Percentiles rank a stretch among this genome's conserved stretches.
Evolutionary conservation across 2,329 filamentous ascomycete genomes (phyloP).

Genomic region (Lachnellula cervina): DNA sequence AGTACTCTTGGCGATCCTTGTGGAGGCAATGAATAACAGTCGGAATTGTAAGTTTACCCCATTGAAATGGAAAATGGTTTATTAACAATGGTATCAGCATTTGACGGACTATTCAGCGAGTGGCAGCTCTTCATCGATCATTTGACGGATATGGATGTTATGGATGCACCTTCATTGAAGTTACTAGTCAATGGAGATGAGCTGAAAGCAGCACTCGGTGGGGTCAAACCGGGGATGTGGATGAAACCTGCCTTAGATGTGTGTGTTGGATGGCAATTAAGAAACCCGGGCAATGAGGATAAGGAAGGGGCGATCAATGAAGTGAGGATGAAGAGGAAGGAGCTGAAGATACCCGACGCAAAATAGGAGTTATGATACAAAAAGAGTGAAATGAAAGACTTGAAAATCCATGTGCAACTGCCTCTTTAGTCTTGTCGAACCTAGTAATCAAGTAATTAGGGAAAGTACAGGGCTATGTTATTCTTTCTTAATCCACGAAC

Average conservation of each 20-base stretch:
- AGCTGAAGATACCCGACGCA: conserved; percentile 27
- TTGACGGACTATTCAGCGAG: conserved; percentile 38
- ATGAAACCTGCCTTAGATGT: conserved; percentile 73
- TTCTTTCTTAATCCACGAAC: no score
- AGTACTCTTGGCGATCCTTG: conserved; percentile 61
- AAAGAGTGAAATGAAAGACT: neutral
- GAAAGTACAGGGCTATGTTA: no score
- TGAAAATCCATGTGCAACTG: neutral
- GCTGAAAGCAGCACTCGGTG: conserved; percentile 61
- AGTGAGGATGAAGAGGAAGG: conserved; percentile 37
- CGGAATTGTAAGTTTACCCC: neutral
- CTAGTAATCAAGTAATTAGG: no score
- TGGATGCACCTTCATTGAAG: conserved; percentile 54
- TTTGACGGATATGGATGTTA: conserved; percentile 48
- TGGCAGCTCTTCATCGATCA: conserved; percentile 56
- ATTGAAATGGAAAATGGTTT: neutral
- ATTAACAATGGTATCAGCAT: conserved; percentile 15
- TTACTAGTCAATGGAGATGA: conserved; percentile 70
- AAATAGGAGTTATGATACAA: neutral
- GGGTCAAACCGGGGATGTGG: conserved; percentile 74
- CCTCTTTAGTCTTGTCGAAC: neutral
- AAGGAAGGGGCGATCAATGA: conserved; percentile 54
- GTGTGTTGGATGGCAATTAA: conserved; percentile 82
- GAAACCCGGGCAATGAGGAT: conserved; percentile 65
- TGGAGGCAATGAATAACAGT: conserved; percentile 49